phyloP scores from a whole-genome alignment of 2,329 filamentous ascomycete genomes.

The Myriosclerotinia curreyana region DNA sequence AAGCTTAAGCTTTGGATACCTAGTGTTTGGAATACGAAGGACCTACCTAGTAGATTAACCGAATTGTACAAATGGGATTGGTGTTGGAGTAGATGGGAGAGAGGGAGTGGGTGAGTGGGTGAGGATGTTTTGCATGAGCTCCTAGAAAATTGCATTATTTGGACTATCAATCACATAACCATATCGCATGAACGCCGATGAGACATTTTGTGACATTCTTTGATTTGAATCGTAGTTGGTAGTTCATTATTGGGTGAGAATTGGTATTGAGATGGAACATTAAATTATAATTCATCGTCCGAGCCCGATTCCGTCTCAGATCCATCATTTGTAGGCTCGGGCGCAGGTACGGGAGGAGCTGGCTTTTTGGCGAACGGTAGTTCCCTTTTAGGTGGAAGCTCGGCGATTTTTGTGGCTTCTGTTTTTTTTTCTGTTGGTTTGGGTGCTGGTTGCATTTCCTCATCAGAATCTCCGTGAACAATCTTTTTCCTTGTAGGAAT shows the following conservation, averaged over 20 bases:
- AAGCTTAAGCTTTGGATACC: constrained; percentile 8
- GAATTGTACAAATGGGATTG: neutral
- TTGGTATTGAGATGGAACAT: constrained; percentile 1
- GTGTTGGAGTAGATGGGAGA: neutral
- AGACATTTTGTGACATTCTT: neutral
- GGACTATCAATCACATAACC: constrained; percentile 3
- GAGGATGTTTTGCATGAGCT: constrained; percentile 10
- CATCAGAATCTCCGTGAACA: constrained; percentile 2
- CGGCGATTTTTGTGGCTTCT: constrained; percentile 9
- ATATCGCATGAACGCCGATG: neutral
- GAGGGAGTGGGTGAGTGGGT: neutral
- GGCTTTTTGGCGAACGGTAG: constrained; percentile 30
- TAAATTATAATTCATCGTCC: constrained; percentile 31
- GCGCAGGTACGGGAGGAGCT: constrained; percentile 3
- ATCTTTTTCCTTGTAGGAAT: neutral
- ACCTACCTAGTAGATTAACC: neutral
- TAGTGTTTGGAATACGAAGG: neutral
- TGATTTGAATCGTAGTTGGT: neutral
- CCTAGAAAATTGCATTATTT: neutral
- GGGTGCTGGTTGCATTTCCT: constrained; percentile 5
- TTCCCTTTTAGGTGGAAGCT: constrained; percentile 27
- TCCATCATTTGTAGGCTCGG: constrained; percentile 27
- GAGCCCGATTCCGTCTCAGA: constrained; percentile 38
- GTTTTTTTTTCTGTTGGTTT: constrained; percentile 17
- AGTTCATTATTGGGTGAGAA: neutral